Conservation (phyloP, 257 asterid species). For the Penstemon davidsonii region DNA sequence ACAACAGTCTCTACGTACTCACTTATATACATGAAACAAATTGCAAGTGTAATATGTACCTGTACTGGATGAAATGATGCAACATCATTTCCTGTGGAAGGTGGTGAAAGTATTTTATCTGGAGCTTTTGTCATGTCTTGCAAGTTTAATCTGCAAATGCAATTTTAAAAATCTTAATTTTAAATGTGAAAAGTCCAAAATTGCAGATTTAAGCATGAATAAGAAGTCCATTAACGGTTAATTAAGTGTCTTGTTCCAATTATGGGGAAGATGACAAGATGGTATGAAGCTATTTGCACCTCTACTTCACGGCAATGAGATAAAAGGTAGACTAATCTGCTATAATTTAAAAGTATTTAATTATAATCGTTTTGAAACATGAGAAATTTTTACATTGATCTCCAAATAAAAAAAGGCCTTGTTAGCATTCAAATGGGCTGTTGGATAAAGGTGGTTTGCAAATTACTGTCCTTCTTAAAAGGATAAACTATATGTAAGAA, state of each 20-base stretch:
- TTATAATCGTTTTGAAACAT: neutral
- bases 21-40: constrained; percentile 4
- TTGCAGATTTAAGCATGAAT: neutral
- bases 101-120: constrained; percentile 36
- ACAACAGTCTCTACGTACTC: neutral
- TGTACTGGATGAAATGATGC: constrained; percentile 48
- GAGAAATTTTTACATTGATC: neutral
- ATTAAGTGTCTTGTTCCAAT: neutral
- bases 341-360: too few relatives aligned
- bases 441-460: neutral
- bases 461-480: constrained; percentile 8
- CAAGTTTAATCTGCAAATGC: constrained; percentile 54
- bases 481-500: constrained; percentile 2
- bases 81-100: constrained; percentile 39
- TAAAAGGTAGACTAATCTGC: neutral
- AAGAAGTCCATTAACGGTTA: neutral
- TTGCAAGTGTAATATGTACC: constrained; percentile 38
- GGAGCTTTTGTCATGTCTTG: constrained; percentile 44
- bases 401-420: neutral
- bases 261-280: neutral
- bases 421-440: constrained; percentile 3
- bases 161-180: constrained; percentile 9
- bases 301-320: neutral
- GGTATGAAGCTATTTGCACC: neutral
- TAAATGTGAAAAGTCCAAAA: neutral